Conservation (phyloP, 345 rosid species). For the Populus davidiana region DNA sequence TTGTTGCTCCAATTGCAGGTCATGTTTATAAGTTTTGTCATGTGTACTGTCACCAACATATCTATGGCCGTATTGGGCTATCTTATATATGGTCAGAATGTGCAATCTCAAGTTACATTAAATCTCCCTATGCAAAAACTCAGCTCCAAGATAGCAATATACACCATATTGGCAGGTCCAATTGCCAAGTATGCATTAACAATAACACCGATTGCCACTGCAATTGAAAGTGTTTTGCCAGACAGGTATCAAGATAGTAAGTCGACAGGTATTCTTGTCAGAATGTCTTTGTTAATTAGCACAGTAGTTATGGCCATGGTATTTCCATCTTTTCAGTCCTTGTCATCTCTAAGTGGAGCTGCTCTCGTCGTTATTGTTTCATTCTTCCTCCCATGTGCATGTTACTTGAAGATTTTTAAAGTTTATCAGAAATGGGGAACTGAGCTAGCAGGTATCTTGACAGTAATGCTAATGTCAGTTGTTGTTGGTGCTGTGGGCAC, state of each 20-base stretch:
- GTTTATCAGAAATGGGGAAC: conserved; percentile 28
- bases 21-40: conserved; percentile 44
- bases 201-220: conserved; percentile 51
- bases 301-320: conserved; percentile 47
- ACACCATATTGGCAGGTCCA: conserved; percentile 58
- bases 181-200: conserved; percentile 57
- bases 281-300: conserved; percentile 46
- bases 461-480: conserved; percentile 30
- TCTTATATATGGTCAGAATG: conserved; percentile 51
- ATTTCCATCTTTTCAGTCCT: conserved; percentile 49
- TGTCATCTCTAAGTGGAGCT: conserved; percentile 67
- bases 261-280: conserved; percentile 21
- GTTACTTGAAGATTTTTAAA: conserved; percentile 55
- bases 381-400: conserved; percentile 46
- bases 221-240: conserved; percentile 35
- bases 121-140: conserved; percentile 44
- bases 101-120: conserved; percentile 53
- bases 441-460: conserved; percentile 29
- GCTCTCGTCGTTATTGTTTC: conserved; percentile 48
- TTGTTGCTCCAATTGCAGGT: conserved; percentile 33
- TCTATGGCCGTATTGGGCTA: conserved; percentile 60
- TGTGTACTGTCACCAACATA: conserved; percentile 46
- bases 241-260: conserved; percentile 24
- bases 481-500: conserved; percentile 47
- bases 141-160: conserved; percentile 61